A percentile compares a stretch with the other conserved stretches of the same genome.
Conservation (phyloP, 495 filamentous ascomycete genomes). For the Xylaria castorea region DNA sequence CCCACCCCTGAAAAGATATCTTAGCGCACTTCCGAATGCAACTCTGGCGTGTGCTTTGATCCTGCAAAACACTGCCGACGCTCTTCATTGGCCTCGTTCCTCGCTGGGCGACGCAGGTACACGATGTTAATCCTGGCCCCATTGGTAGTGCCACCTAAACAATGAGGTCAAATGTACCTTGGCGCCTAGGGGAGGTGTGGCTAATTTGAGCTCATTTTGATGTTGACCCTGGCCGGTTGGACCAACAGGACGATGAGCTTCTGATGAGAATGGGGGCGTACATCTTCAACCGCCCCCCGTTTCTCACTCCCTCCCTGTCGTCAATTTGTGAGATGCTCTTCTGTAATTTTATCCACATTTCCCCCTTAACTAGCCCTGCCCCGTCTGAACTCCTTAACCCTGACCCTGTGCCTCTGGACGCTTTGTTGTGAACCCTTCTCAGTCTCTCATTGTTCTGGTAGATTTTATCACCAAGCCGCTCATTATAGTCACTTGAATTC, state of each 20-base stretch:
- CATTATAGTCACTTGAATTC: constrained; percentile 37
- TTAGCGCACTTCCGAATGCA: constrained; percentile 18
- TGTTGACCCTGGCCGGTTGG: background rate
- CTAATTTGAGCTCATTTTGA: constrained; percentile 13
- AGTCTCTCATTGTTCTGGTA: constrained; percentile 43
- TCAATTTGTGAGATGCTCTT: constrained; percentile 28
- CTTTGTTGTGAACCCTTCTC: constrained; percentile 33
- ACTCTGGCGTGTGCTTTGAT: constrained; percentile 15
- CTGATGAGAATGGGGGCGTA: constrained; percentile 21
- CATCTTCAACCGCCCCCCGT: constrained; percentile 28
- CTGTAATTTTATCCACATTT: constrained; percentile 30
- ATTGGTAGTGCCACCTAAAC: constrained; percentile 7
- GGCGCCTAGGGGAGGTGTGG: constrained; percentile 16
- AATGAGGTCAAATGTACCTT: background rate
- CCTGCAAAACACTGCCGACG: constrained; percentile 20
- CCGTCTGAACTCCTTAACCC: constrained; percentile 18
- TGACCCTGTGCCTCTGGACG: constrained; percentile 21
- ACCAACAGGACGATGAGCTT: constrained; percentile 16
- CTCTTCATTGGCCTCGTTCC: constrained; percentile 10
- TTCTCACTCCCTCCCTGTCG: constrained; percentile 31
- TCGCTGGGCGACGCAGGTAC: constrained; percentile 29
- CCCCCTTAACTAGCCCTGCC: constrained; percentile 27
- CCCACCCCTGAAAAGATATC: constrained; percentile 1
- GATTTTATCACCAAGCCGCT: constrained; percentile 41
- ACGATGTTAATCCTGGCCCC: constrained; percentile 1